These are phyloP conservation scores for Mycena epipterygia DNA, from an alignment of 768 basidiomycete genomes.

Conservation along the genomic window DNA sequence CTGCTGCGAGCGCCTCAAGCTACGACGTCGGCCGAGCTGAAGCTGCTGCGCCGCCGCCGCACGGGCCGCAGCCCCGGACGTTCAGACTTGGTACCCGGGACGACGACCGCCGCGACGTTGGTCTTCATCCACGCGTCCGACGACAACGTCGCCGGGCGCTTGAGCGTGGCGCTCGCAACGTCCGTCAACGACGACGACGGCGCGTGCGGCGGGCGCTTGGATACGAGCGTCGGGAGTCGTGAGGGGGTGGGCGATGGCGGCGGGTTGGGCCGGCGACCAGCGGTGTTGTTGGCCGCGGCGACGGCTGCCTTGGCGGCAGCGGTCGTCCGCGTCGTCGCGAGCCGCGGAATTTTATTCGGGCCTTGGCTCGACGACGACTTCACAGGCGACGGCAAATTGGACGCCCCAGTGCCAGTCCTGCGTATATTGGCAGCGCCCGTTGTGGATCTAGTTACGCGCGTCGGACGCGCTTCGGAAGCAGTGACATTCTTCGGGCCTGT, in stretches of 20 bases:
- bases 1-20: constrained; percentile 58
- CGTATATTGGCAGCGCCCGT: constrained; percentile 69
- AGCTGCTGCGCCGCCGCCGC: constrained; percentile 86
- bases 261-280: constrained; percentile 50
- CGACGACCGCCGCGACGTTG: constrained; percentile 76
- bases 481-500: constrained; percentile 63
- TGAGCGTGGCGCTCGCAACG: constrained; percentile 59
- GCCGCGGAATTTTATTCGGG: constrained; percentile 78
- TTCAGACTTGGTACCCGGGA: constrained; percentile 78
- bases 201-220: constrained; percentile 67
- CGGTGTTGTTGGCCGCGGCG: constrained; percentile 51
- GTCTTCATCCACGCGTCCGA: constrained; percentile 85
- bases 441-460: constrained; percentile 80
- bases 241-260: constrained; percentile 82
- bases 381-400: constrained; percentile 51
- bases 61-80: constrained; percentile 82
- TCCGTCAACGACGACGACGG: constrained; percentile 65
- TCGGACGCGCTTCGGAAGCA: constrained; percentile 79
- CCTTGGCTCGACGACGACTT: constrained; percentile 61
- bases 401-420: constrained; percentile 59
- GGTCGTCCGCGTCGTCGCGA: constrained; percentile 66
- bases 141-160: constrained; percentile 49
- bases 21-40: constrained; percentile 88
- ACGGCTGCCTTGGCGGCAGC: constrained; percentile 62
- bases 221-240: constrained; percentile 78